Evolutionary conservation across 345 rosid species (phyloP).

Genomic region (Lepidium africanum): DNA sequence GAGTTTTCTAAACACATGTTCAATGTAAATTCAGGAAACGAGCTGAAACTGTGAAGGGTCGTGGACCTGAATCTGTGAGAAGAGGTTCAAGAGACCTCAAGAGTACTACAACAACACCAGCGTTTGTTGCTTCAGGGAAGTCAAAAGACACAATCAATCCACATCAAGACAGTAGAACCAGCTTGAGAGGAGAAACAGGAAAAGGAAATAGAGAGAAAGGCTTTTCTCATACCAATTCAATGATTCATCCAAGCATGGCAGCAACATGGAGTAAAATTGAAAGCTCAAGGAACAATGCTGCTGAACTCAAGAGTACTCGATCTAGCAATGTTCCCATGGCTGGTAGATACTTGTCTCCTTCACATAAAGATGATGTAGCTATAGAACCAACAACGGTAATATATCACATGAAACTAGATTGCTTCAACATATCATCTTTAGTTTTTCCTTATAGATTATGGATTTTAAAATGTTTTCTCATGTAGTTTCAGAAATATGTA

Average conservation of each 20-base stretch:
- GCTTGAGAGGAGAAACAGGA: slow-evolving; percentile 10
- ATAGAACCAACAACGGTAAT: slow-evolving; percentile 34
- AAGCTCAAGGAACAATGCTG: slow-evolving; percentile 7
- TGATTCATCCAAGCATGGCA: slow-evolving; percentile 23
- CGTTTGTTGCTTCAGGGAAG: slow-evolving; percentile 48
- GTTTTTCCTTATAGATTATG: background rate
- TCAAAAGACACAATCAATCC: slow-evolving; percentile 27
- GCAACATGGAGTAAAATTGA: slow-evolving; percentile 24
- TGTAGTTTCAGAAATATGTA: slow-evolving; percentile 45
- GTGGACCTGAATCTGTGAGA: slow-evolving; percentile 62
- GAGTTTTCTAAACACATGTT: background rate
- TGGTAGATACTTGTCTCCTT: slow-evolving; percentile 24
- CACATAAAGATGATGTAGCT: slow-evolving; percentile 19
- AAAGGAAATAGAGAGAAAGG: slow-evolving; percentile 5
- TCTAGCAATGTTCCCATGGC: slow-evolving; percentile 13
- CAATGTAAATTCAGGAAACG: slow-evolving; percentile 42
- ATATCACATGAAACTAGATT: background rate
- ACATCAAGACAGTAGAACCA: slow-evolving; percentile 14
- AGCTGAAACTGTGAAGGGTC: slow-evolving; percentile 52
- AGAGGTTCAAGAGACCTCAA: slow-evolving; percentile 46
- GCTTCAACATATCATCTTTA: background rate
- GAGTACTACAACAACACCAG: slow-evolving; percentile 42
- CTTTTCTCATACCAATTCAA: slow-evolving; percentile 20
- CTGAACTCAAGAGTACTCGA: slow-evolving; percentile 12
- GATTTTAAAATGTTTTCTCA: background rate